Percentiles rank a stretch among this genome's conserved stretches.
phyloP scores from a whole-genome alignment of 441 rosid genomes.

The Eutrema salsugineum region DNA sequence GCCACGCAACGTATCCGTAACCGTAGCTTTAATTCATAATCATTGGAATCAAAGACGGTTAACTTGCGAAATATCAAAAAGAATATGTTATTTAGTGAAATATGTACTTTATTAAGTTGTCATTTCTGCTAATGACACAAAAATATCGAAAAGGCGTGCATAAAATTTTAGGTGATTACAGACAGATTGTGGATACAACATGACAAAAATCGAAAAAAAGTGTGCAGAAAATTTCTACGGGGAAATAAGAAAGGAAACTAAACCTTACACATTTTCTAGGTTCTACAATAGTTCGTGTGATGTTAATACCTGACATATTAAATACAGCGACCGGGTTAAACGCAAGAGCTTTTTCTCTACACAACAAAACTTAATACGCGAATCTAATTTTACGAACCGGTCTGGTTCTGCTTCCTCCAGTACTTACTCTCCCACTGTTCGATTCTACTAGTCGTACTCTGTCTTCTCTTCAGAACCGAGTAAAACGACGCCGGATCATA shows the following conservation, averaged over 20 bases:
- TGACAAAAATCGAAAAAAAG: no score
- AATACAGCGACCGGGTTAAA: neutral
- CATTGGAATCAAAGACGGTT: no score
- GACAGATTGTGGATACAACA: no score
- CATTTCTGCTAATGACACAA: no score
- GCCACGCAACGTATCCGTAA: neutral
- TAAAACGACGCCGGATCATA: conserved; percentile 53
- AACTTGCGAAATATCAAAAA: no score
- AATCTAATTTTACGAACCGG: conserved; percentile 11
- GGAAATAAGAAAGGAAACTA: neutral
- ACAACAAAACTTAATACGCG: conserved; percentile 12
- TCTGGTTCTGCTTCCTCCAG: conserved; percentile 39
- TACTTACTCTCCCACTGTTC: conserved; percentile 56
- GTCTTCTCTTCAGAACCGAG: conserved; percentile 35
- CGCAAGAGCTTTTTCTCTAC: conserved; percentile 5
- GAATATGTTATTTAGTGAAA: no score
- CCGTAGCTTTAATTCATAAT: neutral
- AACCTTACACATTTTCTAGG: neutral
- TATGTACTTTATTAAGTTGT: no score
- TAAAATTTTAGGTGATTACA: no score
- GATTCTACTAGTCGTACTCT: conserved; percentile 38
- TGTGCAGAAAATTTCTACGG: no score
- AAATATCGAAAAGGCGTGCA: no score
- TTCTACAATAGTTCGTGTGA: neutral
- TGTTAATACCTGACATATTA: neutral